A percentile compares a stretch with the other conserved stretches of the same genome.
These are phyloP conservation scores for Spathaspora passalidarum DNA, from an alignment of 805 yeast genomes.

Conservation along the genomic window DNA sequence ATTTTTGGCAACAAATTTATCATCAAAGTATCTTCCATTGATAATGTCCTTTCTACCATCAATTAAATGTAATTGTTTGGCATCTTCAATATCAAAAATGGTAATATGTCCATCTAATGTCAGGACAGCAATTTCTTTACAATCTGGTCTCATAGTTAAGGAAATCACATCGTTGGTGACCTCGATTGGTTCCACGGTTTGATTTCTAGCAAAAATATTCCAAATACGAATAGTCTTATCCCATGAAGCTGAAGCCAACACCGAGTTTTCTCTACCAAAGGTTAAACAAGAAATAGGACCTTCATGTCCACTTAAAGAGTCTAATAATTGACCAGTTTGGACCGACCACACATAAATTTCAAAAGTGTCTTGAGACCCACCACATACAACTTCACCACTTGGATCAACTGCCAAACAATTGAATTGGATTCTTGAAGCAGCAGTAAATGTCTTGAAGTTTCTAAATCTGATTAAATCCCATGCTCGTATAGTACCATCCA, in stretches of 20 bases:
- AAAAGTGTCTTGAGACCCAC: slow-evolving; percentile 86
- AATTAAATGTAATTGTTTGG: slow-evolving; percentile 74
- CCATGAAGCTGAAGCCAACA: slow-evolving; percentile 92
- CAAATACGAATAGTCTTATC: slow-evolving; percentile 91
- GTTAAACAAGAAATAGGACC: slow-evolving; percentile 90
- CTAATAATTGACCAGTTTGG: slow-evolving; percentile 89
- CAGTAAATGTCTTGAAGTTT: slow-evolving; percentile 92
- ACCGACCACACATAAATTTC: slow-evolving; percentile 97
- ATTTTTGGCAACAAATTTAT: slow-evolving; percentile 76
- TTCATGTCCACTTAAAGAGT: slow-evolving; percentile 86
- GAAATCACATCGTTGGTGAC: slow-evolving; percentile 80
- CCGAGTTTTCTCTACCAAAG: slow-evolving; percentile 74
- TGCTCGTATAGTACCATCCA: slow-evolving; percentile 96
- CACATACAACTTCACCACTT: slow-evolving; percentile 94
- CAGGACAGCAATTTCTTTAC: slow-evolving; percentile 84
- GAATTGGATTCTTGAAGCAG: slow-evolving; percentile 84
- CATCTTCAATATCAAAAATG: slow-evolving; percentile 79
- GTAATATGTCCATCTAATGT: slow-evolving; percentile 85
- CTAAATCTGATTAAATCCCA: slow-evolving; percentile 94
- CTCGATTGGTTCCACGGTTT: slow-evolving; percentile 87
- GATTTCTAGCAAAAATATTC: slow-evolving; percentile 86
- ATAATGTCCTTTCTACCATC: slow-evolving; percentile 87
- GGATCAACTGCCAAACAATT: slow-evolving; percentile 92
- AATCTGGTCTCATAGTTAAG: slow-evolving; percentile 85
- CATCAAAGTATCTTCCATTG: slow-evolving; percentile 79